Evolutionary conservation across 1,284 basidiomycete species (phyloP).

Genomic region (Lignosus rhinocerotis): DNA sequence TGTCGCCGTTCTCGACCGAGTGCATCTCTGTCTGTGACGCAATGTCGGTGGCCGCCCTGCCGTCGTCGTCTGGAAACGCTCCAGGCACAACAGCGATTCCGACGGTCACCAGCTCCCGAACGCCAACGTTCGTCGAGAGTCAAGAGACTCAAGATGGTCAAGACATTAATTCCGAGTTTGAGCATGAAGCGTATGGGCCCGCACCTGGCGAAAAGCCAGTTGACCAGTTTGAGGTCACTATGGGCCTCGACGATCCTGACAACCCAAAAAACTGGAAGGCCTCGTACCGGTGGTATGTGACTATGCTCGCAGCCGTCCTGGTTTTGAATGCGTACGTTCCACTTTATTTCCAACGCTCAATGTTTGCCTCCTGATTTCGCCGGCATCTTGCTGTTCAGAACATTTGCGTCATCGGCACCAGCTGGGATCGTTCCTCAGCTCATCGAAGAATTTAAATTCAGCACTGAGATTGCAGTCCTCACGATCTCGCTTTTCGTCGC

Average conservation of each 20-base stretch:
- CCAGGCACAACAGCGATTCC: neutral
- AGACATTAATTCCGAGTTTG: constrained; percentile 28
- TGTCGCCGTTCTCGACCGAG: too few species aligned
- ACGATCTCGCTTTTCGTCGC: constrained; percentile 46
- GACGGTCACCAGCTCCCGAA: constrained; percentile 7
- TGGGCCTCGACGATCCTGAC: constrained; percentile 40
- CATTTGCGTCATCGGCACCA: constrained; percentile 64
- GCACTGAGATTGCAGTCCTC: constrained; percentile 45
- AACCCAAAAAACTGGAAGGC: constrained; percentile 63
- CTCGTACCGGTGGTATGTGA: constrained; percentile 64
- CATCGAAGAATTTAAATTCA: constrained; percentile 53
- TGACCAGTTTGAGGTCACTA: constrained; percentile 42
- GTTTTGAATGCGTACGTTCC: constrained; percentile 65
- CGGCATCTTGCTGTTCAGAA: constrained; percentile 33
- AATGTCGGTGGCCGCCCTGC: neutral
- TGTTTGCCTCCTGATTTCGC: constrained; percentile 3
- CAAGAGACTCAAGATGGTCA: constrained; percentile 22
- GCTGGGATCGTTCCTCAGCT: constrained; percentile 49
- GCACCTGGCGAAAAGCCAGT: constrained; percentile 30
- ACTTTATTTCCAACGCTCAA: neutral
- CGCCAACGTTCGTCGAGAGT: constrained; percentile 18
- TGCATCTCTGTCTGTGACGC: neutral
- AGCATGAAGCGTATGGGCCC: constrained; percentile 28
- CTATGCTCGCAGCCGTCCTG: constrained; percentile 56
- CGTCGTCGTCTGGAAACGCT: neutral